Base-by-base conservation (phyloP, 2,329 filamentous ascomycete genomes). In the Elsinoe perseae region DNA sequence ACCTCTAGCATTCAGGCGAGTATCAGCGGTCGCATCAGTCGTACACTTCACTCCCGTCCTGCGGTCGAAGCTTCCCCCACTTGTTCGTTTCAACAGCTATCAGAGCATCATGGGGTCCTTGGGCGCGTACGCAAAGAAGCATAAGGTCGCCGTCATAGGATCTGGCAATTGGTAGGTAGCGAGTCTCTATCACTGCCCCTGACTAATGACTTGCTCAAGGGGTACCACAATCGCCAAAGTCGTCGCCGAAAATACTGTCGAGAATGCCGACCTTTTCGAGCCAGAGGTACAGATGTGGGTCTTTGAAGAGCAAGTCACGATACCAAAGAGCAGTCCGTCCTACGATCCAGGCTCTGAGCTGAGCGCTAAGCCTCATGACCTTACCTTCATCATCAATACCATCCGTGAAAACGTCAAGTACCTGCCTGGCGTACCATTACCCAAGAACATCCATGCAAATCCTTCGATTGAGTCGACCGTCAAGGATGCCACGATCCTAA, bases 321-420 rank as follows among this genome's bases (percentile, higher is more conserved):
- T 95, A 40, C 74, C 87, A 10, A 79, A 85, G 65, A 78, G 80
- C 61, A 92, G 87, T 50, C 83, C 82, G 63, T 80, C 89, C 73
- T 90, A 89, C 77, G 79, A 87, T 64, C 67, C 80, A 18, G 73
- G 78, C 58, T 77, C 75, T 21, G 72, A 77, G 46, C 66, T 80
- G 34, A 80, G 80, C 66, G 79, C 82, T 61, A 77, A 82, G 61
- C 82, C 86, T 2, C 87, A 93, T 71, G 95, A 95, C 75, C 84
- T 98, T 70, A 95, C 93, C 6, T 72, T 82, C 53, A 74, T 98
- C 64, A 95, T 98, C 81, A 98, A 98, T 77, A 81, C 79, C 43
- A 75, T 87, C 66, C 91, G 97, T 75, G 93, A 98, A 77, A 98
- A 98, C 73, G 80, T 95, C 75, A 98, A 97, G 74, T 98, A 98